Base-by-base conservation (phyloP, 495 filamentous ascomycete genomes). In the Penicillium egyptiacum region DNA sequence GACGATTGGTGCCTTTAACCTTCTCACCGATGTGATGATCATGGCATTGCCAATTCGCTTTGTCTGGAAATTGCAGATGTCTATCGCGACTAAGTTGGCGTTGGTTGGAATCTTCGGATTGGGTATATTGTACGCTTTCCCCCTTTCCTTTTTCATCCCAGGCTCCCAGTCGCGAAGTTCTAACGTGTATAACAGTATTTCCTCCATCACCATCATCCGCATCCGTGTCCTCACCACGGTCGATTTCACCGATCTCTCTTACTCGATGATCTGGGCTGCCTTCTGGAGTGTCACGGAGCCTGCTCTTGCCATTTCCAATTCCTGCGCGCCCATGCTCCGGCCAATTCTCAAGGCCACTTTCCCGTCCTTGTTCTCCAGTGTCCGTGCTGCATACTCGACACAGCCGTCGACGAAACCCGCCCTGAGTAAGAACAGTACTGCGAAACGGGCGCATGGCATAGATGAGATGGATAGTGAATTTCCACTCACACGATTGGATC, bases 1-100 rank as follows among this genome's bases (percentile, higher is more conserved):
- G 9, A 61, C 65, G 2, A 68, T 68, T 46, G 65, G 65, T 4
- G 63, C 57, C 1, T 68, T 65, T 44, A 72, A 73, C 28, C 70
- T 81, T 5, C 39, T 66, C 3, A 75, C 71, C 11, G 80, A 82
- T 61, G 19, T 79, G 0, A 41, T 77, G 49, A 76, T 79, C 30
- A 59, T 78, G 28, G 22, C 66, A 0, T 60, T 80, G 42, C 77
- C 77, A 1, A 61, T 78, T 19, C 74, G 73, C 4, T 65, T 73
- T 30, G 71, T 79, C 56, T 66, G 64, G 59, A 62, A 67, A 10
- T 53, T 80, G 25, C 70, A 79, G 39, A 63, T 63, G 57, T 56
- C 52, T 9, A 33, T 40, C 2, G 60, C 50, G 28, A 66, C 63
- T 3, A 68, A 68, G 49, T 20, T 66, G 45, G 59, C 55, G 0